Conservation (phyloP, 202 grass and related monocot species). For the Saccharum hybrid region DNA sequence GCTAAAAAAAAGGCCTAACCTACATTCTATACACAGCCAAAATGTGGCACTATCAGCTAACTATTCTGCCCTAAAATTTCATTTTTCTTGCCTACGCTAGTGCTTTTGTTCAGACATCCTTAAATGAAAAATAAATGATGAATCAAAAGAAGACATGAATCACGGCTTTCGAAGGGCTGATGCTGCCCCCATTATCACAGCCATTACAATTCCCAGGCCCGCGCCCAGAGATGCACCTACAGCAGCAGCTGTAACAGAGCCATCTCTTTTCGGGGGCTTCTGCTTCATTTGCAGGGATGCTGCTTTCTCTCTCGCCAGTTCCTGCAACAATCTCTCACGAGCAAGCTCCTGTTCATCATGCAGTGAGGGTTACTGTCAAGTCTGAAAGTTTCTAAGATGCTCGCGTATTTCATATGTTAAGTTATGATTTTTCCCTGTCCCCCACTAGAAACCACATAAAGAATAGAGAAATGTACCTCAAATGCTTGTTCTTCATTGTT, state of each 20-base stretch:
- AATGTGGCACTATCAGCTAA: neutral
- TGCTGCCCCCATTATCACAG: constrained; percentile 92
- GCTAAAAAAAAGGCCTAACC: neutral
- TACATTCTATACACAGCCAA: constrained; percentile 1
- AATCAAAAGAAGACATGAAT: constrained; percentile 17
- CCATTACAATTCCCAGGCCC: constrained; percentile 87
- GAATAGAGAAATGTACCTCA: constrained; percentile 55
- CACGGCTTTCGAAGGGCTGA: constrained; percentile 85
- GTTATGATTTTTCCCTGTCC: neutral
- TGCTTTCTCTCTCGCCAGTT: constrained; percentile 67
- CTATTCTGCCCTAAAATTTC: neutral
- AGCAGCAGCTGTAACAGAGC: constrained; percentile 79
- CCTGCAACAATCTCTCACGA: constrained; percentile 63
- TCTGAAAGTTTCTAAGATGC: neutral
- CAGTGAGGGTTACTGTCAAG: constrained; percentile 14
- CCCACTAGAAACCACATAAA: constrained; percentile 11
- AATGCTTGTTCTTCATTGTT: constrained; percentile 78
- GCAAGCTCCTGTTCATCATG: constrained; percentile 64
- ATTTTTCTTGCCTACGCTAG: constrained; percentile 11
- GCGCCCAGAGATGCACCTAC: constrained; percentile 89
- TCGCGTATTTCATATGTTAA: neutral
- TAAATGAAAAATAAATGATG: constrained; percentile 3
- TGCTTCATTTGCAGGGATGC: constrained; percentile 50
- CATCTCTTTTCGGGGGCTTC: constrained; percentile 60
- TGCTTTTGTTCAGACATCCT: constrained; percentile 1